A percentile compares a stretch with the other conserved stretches of the same genome.
These are phyloP conservation scores for Dorcoceras hygrometricum DNA, from an alignment of 257 asterid genomes.

Conservation along the genomic window DNA sequence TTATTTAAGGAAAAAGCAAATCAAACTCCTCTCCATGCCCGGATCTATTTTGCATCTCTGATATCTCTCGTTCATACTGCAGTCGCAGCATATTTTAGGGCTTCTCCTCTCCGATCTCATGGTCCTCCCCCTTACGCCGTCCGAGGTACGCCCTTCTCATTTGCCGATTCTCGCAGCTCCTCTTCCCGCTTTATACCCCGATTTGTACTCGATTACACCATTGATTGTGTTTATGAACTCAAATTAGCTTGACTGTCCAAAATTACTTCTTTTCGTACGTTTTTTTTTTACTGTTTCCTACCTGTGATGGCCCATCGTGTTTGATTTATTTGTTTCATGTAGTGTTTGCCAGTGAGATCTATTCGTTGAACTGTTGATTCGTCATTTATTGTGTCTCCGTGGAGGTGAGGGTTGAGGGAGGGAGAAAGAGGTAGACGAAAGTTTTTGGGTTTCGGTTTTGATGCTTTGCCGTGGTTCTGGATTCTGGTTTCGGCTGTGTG, in stretches of 20 bases:
- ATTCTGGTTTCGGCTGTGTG: conserved; percentile 39
- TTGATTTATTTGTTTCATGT: not conserved
- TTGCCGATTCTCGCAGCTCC: not conserved
- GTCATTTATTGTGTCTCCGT: conserved; percentile 21
- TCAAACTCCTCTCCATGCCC: not conserved
- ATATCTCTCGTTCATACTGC: not conserved
- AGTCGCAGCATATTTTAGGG: not conserved
- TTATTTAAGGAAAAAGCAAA: no score
- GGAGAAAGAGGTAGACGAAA: conserved; percentile 30
- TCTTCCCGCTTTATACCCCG: not conserved
- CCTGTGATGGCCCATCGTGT: not conserved
- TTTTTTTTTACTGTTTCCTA: no score
- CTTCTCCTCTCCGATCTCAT: not conserved
- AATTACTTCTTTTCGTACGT: not conserved
- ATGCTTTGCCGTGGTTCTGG: conserved; percentile 61
- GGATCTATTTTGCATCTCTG: not conserved
- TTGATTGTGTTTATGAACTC: not conserved
- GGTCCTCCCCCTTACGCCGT: not conserved
- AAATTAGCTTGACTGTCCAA: not conserved
- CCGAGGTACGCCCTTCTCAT: not conserved
- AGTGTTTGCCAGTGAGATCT: conserved; percentile 40
- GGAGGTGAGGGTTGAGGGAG: conserved; percentile 21
- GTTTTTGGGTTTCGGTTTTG: conserved; percentile 50
- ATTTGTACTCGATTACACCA: not conserved
- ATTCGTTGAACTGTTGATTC: conserved; percentile 26